Percentiles rank a stretch among this genome's conserved stretches.
These are phyloP conservation scores for Hirschioporus abietinus DNA, from an alignment of 768 basidiomycete species.

Conservation along the genomic window DNA sequence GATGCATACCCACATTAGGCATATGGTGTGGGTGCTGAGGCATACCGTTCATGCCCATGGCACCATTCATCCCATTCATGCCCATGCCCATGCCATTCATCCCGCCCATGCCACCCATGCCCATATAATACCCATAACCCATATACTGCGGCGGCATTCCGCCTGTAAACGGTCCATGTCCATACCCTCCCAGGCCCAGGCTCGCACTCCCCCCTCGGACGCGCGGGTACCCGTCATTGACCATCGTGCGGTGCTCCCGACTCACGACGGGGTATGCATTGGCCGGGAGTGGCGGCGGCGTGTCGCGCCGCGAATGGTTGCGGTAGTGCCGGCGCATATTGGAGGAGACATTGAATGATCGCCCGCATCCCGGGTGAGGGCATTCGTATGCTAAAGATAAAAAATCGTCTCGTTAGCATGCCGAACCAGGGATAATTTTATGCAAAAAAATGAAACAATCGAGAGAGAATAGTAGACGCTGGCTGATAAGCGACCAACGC, in stretches of 20 bases:
- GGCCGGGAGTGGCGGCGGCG: not conserved
- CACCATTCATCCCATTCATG: not conserved
- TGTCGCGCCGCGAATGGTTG: slow-evolving; percentile 39
- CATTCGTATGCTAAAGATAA: slow-evolving; percentile 58
- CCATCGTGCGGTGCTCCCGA: not conserved
- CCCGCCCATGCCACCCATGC: not conserved
- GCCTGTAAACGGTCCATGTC: not conserved
- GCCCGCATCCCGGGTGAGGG: slow-evolving; percentile 66
- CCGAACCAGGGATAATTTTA: too few relatives aligned
- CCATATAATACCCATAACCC: not conserved
- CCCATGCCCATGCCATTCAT: not conserved
- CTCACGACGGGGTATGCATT: not conserved
- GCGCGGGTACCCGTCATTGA: not conserved
- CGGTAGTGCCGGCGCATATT: slow-evolving; percentile 81
- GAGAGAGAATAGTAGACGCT: too few relatives aligned
- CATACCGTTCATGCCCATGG: not conserved
- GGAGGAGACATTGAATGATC: slow-evolving; percentile 78
- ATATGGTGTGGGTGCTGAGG: not conserved
- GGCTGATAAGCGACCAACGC: not conserved
- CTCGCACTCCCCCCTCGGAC: not conserved
- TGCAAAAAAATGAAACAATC: too few relatives aligned
- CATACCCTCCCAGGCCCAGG: too few relatives aligned
- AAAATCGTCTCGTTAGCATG: slow-evolving; percentile 12
- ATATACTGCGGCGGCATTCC: not conserved
- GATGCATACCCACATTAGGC: not conserved